Base-by-base conservation (phyloP, 2,329 filamentous ascomycete genomes). In the Neopestalotiopsis clavispora region DNA sequence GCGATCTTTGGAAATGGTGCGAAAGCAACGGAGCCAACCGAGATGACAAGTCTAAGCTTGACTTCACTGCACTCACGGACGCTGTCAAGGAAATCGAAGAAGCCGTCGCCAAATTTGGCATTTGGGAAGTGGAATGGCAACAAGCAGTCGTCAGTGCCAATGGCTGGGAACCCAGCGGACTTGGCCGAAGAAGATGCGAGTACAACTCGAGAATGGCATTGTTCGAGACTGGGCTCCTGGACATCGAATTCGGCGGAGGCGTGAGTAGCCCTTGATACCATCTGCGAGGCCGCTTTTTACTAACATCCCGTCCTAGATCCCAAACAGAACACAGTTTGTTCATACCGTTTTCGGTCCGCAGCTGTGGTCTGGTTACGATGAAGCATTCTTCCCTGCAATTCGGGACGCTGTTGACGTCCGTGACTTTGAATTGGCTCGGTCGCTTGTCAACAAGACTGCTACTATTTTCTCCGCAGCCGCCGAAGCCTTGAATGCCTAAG, bases 281-380 rank as follows among this genome's bases (percentile, higher is more conserved):
- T 42, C 10, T 49, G 5, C 40, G 14, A 30, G 32, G 52, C 69
- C 60, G 68, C 60, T 23, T 49, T 28, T 58, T 40, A 52, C 68
- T 75, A 65, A 76, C 72, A 68, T 65, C 69, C 40, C 5, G 34
- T 60, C 68, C n/a, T 68, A 94, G 92, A 87, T 97, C 4, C 93
- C 93, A 52, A 94, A 94, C 74, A 91, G 95, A 72, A 93, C 92
- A 4, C 96, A 98, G 81, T 99, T 94, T 86, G 97, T 97, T 80
- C 96, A 98, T 80, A 87, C 97, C 76, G 83, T 99, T 68, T 97
- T 95, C 78, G 95, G 93, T 1, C 96, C 96, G 0, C 89, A 94
- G 75, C 84, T 89, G 2, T 95, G 94, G 91, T 91, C 90, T 42
- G 89, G 87, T 49, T 88, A 91, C 72, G 87, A 92, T 40, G 87